Base-by-base conservation (phyloP, 768 basidiomycete species). In the Lactarius deliciosus region DNA sequence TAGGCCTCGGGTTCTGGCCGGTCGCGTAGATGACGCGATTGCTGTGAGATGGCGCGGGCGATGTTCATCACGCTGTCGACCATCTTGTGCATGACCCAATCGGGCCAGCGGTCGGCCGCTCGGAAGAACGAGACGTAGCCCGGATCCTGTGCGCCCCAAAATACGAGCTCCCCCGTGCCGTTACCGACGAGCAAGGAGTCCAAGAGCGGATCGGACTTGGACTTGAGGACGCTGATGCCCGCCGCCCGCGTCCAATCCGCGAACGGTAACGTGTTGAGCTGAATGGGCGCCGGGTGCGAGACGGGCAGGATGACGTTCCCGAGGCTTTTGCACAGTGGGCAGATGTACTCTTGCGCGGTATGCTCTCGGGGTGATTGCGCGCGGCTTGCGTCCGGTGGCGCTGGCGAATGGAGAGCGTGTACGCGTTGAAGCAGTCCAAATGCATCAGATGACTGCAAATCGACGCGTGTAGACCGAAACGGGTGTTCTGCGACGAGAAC, bases 371-470 rank as follows among this genome's bases (percentile, higher is more conserved):
- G 73, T 97, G 96, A 70, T 95, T 94, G 45, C 97, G 81, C 7
- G 94, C 94, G 6, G 91, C 87, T 71, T 98, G 96, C 0, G 89
- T 82, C 9, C 91, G 85, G 74, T 96, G 94, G 15, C 96, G 89
- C 68, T 91, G 88, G 55, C 92, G 85, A 61, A 98, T 89, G 20
- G 95, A 96, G 2, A 83, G 75, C 69, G 86, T 94, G 76, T 98
- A 98, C 2, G 89, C 89, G 58, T 90, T 89, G 80, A 98, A 96
- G 77, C 97, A 98, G 50, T 90, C 86, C 68, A 96, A 78, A 77
- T 99, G 97, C 95, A 99, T 98, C 83, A 96, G 86, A 74, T 98
- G 97, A 38, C 89, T 94, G 76, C 96, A 98, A 45, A 94, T 88
- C 0, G 95, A 94, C 11, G 89, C 79, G 73, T 95, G 83, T 15